A percentile compares a stretch with the other conserved stretches of the same genome.
Conservation (phyloP, 306 rosid species). For the Luffa acutangula region DNA sequence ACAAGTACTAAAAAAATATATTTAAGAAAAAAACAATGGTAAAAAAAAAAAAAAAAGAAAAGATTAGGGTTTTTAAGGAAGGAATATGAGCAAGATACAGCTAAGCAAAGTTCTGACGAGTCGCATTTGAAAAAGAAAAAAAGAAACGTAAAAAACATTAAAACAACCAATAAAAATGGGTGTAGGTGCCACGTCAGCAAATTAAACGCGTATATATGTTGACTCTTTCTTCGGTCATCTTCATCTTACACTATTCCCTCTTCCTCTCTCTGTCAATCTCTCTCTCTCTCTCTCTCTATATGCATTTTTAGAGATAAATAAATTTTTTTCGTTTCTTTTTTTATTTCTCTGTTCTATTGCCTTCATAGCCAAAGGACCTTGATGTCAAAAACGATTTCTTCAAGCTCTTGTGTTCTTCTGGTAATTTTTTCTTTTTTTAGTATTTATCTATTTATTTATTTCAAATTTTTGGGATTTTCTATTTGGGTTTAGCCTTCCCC, state of each 20-base stretch:
- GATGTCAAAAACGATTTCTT: neutral
- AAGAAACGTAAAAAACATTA: neutral
- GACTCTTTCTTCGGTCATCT: neutral
- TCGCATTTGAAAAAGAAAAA: neutral
- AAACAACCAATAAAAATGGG: neutral
- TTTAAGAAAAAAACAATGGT: neutral
- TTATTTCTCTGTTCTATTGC: neutral
- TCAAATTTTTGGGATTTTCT: neutral
- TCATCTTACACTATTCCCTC: neutral
- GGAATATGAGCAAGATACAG: slow-evolving; percentile 4
- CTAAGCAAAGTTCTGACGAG: neutral
- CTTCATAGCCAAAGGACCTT: neutral
- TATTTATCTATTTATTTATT: neutral
- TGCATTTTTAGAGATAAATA: neutral
- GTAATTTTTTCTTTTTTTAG: neutral
- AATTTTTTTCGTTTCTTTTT: neutral
- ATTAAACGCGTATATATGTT: neutral
- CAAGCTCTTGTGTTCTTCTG: neutral
- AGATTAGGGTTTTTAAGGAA: neutral
- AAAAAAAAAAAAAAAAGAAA: neutral
- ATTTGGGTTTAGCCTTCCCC: neutral
- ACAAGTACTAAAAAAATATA: neutral
- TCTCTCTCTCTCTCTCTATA: neutral
- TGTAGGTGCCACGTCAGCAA: neutral
- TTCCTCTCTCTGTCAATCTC: neutral